Evolutionary conservation across 2,329 filamentous ascomycete genomes (phyloP).

Genomic region (Colletotrichum shisoi): DNA sequence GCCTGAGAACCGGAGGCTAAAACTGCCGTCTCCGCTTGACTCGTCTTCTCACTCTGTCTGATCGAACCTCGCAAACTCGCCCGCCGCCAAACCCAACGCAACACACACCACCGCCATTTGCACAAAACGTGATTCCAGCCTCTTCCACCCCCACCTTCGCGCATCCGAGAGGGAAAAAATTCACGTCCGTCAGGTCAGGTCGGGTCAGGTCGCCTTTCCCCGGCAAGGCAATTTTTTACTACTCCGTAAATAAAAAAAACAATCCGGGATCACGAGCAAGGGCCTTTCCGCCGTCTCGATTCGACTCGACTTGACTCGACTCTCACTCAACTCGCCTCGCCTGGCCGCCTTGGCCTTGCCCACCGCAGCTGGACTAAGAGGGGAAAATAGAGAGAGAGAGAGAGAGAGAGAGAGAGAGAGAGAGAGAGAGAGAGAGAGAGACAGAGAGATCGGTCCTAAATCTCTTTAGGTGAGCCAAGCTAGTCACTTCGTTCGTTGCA

Average conservation of each 20-base stretch:
- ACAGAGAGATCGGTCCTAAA: conserved; percentile 20
- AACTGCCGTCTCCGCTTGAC: conserved; percentile 37
- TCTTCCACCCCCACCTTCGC: conserved; percentile 38
- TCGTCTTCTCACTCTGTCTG: conserved; percentile 21
- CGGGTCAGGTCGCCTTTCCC: conserved; percentile 3
- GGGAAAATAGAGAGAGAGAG: neutral
- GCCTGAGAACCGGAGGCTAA: conserved; percentile 35
- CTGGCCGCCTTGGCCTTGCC: conserved; percentile 19
- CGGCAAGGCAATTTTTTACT: conserved; percentile 28
- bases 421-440: conserved; percentile 8
- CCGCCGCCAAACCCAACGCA: conserved; percentile 30
- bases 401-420: conserved; percentile 14
- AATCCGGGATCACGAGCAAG: conserved; percentile 37
- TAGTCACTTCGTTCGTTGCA: conserved; percentile 37
- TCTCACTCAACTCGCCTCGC: conserved; percentile 3
- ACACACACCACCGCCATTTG: conserved; percentile 23
- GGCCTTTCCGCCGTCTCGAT: conserved; percentile 22
- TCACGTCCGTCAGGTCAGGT: conserved; percentile 26
- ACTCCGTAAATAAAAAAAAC: conserved; percentile 26
- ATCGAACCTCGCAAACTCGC: conserved; percentile 31
- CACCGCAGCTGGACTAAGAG: neutral
- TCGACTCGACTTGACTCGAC: conserved; percentile 23
- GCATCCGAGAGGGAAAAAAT: conserved; percentile 24
- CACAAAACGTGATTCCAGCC: conserved; percentile 36
- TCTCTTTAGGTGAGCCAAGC: conserved; percentile 37